Evolutionary conservation across 2,329 filamentous ascomycete species (phyloP), one percentile per base, ranked within the genome.

Genomic region (Clathrospora elynae): DNA sequence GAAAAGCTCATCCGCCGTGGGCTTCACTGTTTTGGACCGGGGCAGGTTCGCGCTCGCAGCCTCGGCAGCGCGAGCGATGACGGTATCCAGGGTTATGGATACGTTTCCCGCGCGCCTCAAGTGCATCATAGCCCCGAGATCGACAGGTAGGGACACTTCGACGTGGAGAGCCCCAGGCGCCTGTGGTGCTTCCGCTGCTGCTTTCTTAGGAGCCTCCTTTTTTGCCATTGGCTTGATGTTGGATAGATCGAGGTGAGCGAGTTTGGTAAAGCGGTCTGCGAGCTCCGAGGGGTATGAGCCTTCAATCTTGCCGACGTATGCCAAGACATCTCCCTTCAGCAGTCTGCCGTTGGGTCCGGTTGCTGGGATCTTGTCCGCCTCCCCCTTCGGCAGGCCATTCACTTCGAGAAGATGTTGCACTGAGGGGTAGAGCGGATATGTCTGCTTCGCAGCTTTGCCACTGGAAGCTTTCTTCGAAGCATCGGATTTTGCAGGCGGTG

Each of bases 321-420:
- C 91, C 39, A 99, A 83, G 5, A 99, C 86, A 67, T 99, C 93
- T 42, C 93, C 93, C 79, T 99, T 99, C 50, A 99, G 80, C 40
- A 99, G 78, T 49, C 93, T 85, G 44, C 91, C 90, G 61, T 85
- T 85, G 19, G 93, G 93, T 16, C 93, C 93, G 13, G 88, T 92
- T 5, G 90, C 87, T 38, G 84, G 87, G 69, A 97, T 96, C 70
- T 88, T 86, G 71, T 83, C 78, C 37, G 90, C 78, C 46, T 90
- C 88, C 32, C 85, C 84, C 56, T 86, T 82, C 61, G 87, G 80
- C 40, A 99, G 75, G 51, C 86, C 85, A 64, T 95, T 85, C 70
- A 86, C 79, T 71, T 88, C 87, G 50, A 97, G 79, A 44, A 97
- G 80, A 61, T 89, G 83, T 65, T 83, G 79, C 38, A 97, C 90